Base-by-base conservation (phyloP, 106 monocot species). In the Apostasia shenzhenica region DNA sequence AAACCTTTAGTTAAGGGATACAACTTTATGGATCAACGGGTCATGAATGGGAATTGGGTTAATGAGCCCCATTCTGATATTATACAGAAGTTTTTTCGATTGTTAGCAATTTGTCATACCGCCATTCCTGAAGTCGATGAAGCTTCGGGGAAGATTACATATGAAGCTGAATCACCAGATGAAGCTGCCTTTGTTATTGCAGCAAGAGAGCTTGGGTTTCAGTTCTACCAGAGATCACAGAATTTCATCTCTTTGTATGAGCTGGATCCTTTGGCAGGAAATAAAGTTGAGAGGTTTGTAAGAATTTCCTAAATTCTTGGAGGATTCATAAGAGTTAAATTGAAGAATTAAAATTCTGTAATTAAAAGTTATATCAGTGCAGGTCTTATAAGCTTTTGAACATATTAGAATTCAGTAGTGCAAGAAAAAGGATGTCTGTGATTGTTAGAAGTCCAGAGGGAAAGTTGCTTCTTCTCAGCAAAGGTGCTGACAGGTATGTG, bases 131-230 rank as follows among this genome's bases (percentile, higher is more conserved):
- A 91, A 55, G 48, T 82, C n/a, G 91, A 95, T 65, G 83, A 91
- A 73, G 67, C 81, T n/a, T 69, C 85, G 1, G 73, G 79, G 8
- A 79, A 75, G 55, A 72, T 95, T 71, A 59, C 85, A 5, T 95
- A 95, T 78, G 94, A 95, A 84, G 94, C 94, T 57, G 94, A 95
- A 66, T 95, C 94, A 66, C 94, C 94, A 12, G 94, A 95, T 82
- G 94, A 95, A 62, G 91, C 94, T 67, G 85, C 91, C 10, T 95
- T 95, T 82, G 94, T 94, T 56, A 81, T 94, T 73, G 94, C 91
- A 1, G 88, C 91, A n/a, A 87, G 85, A 53, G 94, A 94, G 71
- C 56, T 94, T 43, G 94, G 94, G 7, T 94, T 94, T 76, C 77
- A 94, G 64, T 94, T 94, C 73, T 91, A 81, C 57, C 75, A 82